These are phyloP conservation scores for Penicillium sp. DNA, from an alignment of 2,329 filamentous ascomycete species.

Conservation along the genomic window DNA sequence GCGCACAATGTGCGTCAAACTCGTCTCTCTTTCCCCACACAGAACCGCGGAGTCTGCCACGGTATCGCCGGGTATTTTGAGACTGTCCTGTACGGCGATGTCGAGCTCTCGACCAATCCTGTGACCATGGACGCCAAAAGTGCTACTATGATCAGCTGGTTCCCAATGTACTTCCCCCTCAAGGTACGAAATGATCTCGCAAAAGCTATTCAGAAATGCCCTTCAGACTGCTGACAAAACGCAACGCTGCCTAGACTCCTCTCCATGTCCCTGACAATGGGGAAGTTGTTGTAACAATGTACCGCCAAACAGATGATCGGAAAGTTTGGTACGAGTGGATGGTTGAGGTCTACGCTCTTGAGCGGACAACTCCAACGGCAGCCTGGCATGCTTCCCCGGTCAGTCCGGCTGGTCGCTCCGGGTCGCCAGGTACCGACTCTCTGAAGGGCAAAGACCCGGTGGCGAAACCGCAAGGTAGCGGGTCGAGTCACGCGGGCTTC, in stretches of 20 bases:
- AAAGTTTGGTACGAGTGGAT: conserved; percentile 99
- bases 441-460: conserved; percentile 16
- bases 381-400: conserved; percentile 18
- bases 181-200: conserved; percentile 56
- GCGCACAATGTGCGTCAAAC: conserved; percentile 84
- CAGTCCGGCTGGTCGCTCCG: conserved; percentile 27
- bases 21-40: conserved; percentile 70
- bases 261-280: conserved; percentile 78
- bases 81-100: conserved; percentile 77
- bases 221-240: background rate
- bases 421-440: conserved; percentile 22
- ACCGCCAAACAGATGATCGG: conserved; percentile 88
- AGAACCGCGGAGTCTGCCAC: conserved; percentile 76
- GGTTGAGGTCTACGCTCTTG: conserved; percentile 67
- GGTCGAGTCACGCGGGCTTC: conserved; percentile 15
- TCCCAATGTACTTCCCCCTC: conserved; percentile 94
- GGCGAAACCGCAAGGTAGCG: conserved; percentile 5
- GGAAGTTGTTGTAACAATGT: conserved; percentile 88
- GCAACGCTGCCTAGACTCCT: conserved; percentile 55
- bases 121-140: conserved; percentile 89
- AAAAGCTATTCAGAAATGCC: background rate
- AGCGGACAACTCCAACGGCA: conserved; percentile 17
- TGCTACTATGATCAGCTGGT: conserved; percentile 98
- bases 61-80: conserved; percentile 94
- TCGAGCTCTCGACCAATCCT: conserved; percentile 89